Evolutionary conservation across 805 yeast genomes (phyloP).

Genomic region (Candida vartiovaarae): DNA sequence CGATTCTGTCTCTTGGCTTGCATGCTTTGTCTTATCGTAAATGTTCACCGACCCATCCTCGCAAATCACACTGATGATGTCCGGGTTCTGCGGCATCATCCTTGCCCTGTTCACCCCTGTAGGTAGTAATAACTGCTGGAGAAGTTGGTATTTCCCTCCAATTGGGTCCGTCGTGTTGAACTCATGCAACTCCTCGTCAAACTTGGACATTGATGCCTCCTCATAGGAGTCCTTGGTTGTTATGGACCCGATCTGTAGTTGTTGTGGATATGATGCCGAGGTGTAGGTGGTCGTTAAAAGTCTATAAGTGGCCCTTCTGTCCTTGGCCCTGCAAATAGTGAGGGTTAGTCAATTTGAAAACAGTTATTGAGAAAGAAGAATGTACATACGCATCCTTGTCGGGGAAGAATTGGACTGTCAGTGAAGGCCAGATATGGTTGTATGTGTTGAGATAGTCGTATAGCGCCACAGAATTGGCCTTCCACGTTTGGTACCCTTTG

Average conservation of each 20-base stretch:
- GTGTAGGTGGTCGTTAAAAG: slow-evolving; percentile 61
- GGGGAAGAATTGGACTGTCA: slow-evolving; percentile 65
- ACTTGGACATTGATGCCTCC: slow-evolving; percentile 26
- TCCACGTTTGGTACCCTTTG: slow-evolving; percentile 42
- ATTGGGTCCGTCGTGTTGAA: slow-evolving; percentile 25
- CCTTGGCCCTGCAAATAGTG: slow-evolving; percentile 14
- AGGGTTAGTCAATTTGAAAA: neutral
- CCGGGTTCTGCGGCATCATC: slow-evolving; percentile 82
- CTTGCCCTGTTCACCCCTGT: slow-evolving; percentile 72
- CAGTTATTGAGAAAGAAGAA: neutral
- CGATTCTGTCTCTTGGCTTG: slow-evolving; percentile 36
- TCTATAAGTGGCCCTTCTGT: slow-evolving; percentile 29
- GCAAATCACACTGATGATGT: slow-evolving; percentile 65
- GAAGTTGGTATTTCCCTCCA: slow-evolving; percentile 30
- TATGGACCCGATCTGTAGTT: slow-evolving; percentile 31
- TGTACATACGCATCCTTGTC: slow-evolving; percentile 22
- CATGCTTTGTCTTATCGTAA: slow-evolving; percentile 81
- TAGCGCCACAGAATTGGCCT: slow-evolving; percentile 68
- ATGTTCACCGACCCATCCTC: slow-evolving; percentile 58
- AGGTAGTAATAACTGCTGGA: slow-evolving; percentile 57
- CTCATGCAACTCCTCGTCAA: slow-evolving; percentile 28
- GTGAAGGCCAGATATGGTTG: slow-evolving; percentile 62
- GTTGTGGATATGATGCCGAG: slow-evolving; percentile 48
- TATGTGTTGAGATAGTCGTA: slow-evolving; percentile 69
- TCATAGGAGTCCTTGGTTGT: slow-evolving; percentile 20